These are phyloP conservation scores for Mortierella sp. DNA, from an alignment of 371 early-diverging fungal genomes.

Conservation along the genomic window DNA sequence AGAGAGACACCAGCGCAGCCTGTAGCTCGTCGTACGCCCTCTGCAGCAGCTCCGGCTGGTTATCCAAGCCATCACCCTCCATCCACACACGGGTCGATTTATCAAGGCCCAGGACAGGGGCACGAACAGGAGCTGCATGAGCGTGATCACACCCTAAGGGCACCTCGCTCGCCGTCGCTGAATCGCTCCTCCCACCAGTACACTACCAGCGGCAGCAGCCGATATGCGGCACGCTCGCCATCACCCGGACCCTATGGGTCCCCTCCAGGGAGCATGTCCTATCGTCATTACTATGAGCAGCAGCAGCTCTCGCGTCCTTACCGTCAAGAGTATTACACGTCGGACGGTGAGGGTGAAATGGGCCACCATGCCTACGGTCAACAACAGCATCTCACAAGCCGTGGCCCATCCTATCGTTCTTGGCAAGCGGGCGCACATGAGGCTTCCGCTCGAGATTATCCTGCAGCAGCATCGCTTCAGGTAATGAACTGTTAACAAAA, in stretches of 20 bases:
- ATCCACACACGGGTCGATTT: constrained; percentile 17
- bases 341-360: constrained; percentile 29
- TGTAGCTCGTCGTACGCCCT: constrained; percentile 11
- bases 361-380: constrained; percentile 21
- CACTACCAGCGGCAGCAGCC: neutral
- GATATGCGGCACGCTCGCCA: constrained; percentile 35
- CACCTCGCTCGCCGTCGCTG: constrained; percentile 6
- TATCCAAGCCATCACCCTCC: constrained; percentile 19
- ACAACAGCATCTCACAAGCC: constrained; percentile 12
- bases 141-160: constrained; percentile 14
- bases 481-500: constrained; percentile 5
- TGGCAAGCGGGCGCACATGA: constrained; percentile 36
- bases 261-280: constrained; percentile 29
- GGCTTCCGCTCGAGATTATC: constrained; percentile 19
- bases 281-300: constrained; percentile 42
- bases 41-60: constrained; percentile 8
- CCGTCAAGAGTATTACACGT: constrained; percentile 32
- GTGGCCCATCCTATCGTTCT: constrained; percentile 14
- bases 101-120: constrained; percentile 8
- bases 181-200: constrained; percentile 21
- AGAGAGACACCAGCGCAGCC: constrained; percentile 12
- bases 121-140: constrained; percentile 27
- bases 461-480: constrained; percentile 22
- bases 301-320: constrained; percentile 13
- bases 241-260: constrained; percentile 38